Conservation (phyloP, 495 filamentous ascomycete species). For the Rostrohypoxylon terebratum region DNA sequence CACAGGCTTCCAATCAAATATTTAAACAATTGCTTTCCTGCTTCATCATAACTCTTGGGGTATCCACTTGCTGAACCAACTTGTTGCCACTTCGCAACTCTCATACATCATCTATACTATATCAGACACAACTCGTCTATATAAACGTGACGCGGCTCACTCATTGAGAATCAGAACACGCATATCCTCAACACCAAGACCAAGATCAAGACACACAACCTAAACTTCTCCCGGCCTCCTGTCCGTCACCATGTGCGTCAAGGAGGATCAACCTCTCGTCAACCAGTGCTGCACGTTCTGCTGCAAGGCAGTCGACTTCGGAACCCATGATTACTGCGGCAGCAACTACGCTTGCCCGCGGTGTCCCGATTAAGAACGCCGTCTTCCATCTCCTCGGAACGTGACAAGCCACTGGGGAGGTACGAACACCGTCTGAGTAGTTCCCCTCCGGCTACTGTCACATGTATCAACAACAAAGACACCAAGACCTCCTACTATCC, state of each 20-base stretch:
- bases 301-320: constrained; percentile 65
- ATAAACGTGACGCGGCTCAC: constrained; percentile 27
- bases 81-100: constrained; percentile 7
- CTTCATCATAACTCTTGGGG: constrained; percentile 35
- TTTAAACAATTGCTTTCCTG: constrained; percentile 34
- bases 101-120: constrained; percentile 1
- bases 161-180: constrained; percentile 1
- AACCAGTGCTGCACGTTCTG: constrained; percentile 65
- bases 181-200: constrained; percentile 9
- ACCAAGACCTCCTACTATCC: not conserved
- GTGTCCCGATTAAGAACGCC: constrained; percentile 57
- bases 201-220: not conserved
- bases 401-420: constrained; percentile 25
- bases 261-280: constrained; percentile 60
- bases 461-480: constrained; percentile 1
- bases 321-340: constrained; percentile 65
- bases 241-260: constrained; percentile 57
- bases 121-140: constrained; percentile 25
- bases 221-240: constrained; percentile 33
- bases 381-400: constrained; percentile 24
- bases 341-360: constrained; percentile 55
- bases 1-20: constrained; percentile 35
- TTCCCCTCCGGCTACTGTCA: constrained; percentile 36
- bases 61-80: constrained; percentile 13
- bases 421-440: constrained; percentile 38